Evolutionary conservation across 768 basidiomycete genomes (phyloP).

Genomic region (Termitomyces eurrhizus): DNA sequence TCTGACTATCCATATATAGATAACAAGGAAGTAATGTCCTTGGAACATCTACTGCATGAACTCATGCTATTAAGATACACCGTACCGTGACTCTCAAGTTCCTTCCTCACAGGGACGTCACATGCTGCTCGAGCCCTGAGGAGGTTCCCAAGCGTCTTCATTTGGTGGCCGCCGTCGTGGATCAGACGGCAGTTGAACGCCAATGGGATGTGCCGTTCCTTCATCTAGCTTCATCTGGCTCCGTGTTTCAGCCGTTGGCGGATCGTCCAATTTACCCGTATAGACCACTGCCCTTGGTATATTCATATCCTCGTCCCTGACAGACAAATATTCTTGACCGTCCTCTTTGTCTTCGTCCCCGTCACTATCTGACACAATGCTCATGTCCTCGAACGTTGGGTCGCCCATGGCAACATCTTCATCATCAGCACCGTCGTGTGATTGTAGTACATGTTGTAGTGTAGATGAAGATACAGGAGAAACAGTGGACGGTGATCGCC

Average conservation of each 20-base stretch:
- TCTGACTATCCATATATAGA: not conserved
- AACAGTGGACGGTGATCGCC: slow-evolving; percentile 23
- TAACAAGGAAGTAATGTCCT: not conserved
- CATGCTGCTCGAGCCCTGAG: slow-evolving; percentile 5
- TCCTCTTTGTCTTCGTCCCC: slow-evolving; percentile 3
- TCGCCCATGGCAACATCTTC: slow-evolving; percentile 26
- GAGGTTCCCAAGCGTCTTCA: slow-evolving; percentile 7
- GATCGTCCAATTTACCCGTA: not conserved
- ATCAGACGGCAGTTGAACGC: slow-evolving; percentile 10
- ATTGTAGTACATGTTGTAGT: slow-evolving; percentile 35
- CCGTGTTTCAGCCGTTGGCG: slow-evolving; percentile 1
- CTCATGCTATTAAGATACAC: slow-evolving; percentile 12
- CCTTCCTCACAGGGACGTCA: not conserved
- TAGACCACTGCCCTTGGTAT: not conserved
- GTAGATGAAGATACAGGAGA: slow-evolving; percentile 33
- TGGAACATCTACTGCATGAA: slow-evolving; percentile 7
- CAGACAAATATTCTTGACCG: not conserved
- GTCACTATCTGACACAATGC: slow-evolving; percentile 23
- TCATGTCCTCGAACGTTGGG: slow-evolving; percentile 32
- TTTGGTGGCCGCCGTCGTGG: slow-evolving; percentile 15
- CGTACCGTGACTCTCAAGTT: not conserved
- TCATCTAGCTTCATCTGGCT: slow-evolving; percentile 7
- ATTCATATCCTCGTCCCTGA: not conserved
- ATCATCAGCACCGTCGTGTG: slow-evolving; percentile 23
- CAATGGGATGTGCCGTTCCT: not conserved